Conservation (phyloP, 169 alveolate genomes). For the Plasmodium falciparum region DNA sequence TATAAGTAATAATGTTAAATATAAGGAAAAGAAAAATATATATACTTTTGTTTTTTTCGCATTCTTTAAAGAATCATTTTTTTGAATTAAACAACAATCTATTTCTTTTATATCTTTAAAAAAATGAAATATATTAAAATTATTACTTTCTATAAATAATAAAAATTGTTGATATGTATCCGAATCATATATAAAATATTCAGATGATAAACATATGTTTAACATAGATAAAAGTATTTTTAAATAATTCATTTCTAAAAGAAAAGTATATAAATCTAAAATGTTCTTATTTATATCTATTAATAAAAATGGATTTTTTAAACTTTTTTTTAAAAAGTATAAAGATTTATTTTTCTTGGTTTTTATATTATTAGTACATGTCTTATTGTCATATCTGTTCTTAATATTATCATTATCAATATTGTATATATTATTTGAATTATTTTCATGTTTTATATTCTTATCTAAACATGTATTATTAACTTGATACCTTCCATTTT, state of each 20-base stretch:
- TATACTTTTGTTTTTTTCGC: slow-evolving; percentile 15
- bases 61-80: background rate
- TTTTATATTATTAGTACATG: background rate
- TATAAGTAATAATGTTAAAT: slow-evolving; percentile 21
- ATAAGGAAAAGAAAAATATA: slow-evolving; percentile 28
- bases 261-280: slow-evolving; percentile 26
- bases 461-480: too few relatives aligned
- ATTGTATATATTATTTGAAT: background rate
- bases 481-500: too few relatives aligned
- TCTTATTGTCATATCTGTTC: background rate
- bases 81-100: background rate
- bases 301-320: slow-evolving; percentile 25
- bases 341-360: slow-evolving; percentile 8
- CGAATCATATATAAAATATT: slow-evolving; percentile 43
- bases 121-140: slow-evolving; percentile 21
- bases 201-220: slow-evolving; percentile 50
- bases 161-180: slow-evolving; percentile 27
- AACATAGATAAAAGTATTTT: slow-evolving; percentile 30
- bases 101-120: slow-evolving; percentile 15
- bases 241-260: slow-evolving; percentile 30
- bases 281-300: slow-evolving; percentile 35
- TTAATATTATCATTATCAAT: background rate
- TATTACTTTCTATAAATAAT: slow-evolving; percentile 23
- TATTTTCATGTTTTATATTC: background rate
- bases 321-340: slow-evolving; percentile 8